Base-by-base conservation (phyloP, 345 rosid species). In the Theobroma cacao region DNA sequence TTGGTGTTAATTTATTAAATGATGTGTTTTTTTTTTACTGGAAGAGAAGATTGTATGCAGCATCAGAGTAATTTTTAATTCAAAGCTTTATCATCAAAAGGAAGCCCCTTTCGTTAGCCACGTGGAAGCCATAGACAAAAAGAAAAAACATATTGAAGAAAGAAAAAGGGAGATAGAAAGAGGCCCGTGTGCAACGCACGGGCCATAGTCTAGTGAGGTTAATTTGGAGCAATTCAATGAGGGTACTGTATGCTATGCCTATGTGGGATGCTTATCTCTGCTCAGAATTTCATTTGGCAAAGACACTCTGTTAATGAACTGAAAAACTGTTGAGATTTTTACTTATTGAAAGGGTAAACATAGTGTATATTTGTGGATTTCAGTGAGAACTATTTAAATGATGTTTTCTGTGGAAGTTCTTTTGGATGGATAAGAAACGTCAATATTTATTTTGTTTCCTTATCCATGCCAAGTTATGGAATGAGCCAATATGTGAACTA, bases 401-500 rank as follows among this genome's bases (percentile, higher is more conserved):
- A 6, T 28, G 71, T 68, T 45, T 28, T 45, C 38, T 7, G 2
- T 68, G 36, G 3, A 26, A 47, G 15, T 65, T 47, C 6, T 17
- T 69, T 28, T 7, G 9, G 18, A 12, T 68, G 56, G 8, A 28
- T 28, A 13, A 13, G 17, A 11, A 40, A 70, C 58, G 28, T 70
- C 59, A 48, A 28, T 5, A 17, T 47, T 45, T 69, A 67, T 43
- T 18, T 20, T 38, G 20, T 48, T 18, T 36, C 33, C 7, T 60
- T 56, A 36, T 48, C 53, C 9, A 22, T 74, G 26, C 13, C 7
- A 55, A 14, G 7, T 36, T 68, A 15, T 65, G 5, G 22, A 72
- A 60, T 58, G 75, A 61, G 40, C 41, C 67, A 60, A 20, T 59
- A 18, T 53, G 43, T 77, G 69, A 82, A 73, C 53, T 38, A 52